Base-by-base conservation (phyloP, 2,329 filamentous ascomycete genomes). In the Bipolaris cookei region DNA sequence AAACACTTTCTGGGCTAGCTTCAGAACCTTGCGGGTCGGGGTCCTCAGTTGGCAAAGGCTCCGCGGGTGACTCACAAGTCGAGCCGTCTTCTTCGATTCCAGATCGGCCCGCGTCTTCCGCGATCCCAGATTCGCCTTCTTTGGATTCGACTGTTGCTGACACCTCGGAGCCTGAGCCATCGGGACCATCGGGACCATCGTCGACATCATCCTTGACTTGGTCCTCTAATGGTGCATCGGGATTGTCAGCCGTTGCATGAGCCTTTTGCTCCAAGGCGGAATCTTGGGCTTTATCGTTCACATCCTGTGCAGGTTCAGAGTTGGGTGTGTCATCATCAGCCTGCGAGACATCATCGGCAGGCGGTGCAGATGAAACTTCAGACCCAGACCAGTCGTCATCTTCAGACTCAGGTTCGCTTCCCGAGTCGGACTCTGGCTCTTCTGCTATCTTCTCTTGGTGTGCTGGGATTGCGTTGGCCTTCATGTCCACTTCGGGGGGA, bases 371-470 rank as follows among this genome's bases (percentile, higher is more conserved):
- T 35, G 60, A 58, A n/a, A 56, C 44, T 18, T 61, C 60, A 30
- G 60, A 61, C 7, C n/a, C 44, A 37, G 60, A 63, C 34, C 48
- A 54, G 51, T 54, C 43, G 20, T 56, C 49, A 5, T 54, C 45
- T 10, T 56, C 56, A 41, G 59, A 51, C 38, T 57, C 55, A 1
- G 50, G 47, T 6, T 56, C 46, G 18, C 53, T 59, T 35, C 43
- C 47, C n/a, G 32, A 16, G 34, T 51, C 47, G n/a, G 43, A 35
- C 32, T 28, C 38, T 16, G 39, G 47, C 35, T 51, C 47, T 30
- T 46, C 23, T 18, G 35, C 41, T 28, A 20, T 34, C 28, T 38
- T 34, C 32, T 42, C 42, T 11, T 42, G 30, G 13, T 18, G 50
- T 16, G 32, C 32, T 20, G 42, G 50, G 11, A 18, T 44, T 35